phyloP scores from a whole-genome alignment of 306 rosid genomes.

The Prunus padus region DNA sequence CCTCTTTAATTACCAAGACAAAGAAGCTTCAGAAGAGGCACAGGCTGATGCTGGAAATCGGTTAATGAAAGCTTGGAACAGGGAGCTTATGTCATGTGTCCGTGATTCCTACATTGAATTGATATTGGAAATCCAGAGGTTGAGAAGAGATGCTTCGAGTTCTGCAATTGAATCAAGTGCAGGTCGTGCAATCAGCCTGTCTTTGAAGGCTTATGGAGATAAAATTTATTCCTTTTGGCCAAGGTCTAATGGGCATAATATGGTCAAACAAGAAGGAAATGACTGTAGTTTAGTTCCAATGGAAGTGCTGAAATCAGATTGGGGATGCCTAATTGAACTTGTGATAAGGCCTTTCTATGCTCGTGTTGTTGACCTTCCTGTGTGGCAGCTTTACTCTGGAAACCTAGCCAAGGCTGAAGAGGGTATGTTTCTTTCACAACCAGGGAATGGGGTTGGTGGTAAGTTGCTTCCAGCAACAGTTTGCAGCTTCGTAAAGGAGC shows the following conservation, averaged over 20 bases:
- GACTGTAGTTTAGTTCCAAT: constrained; percentile 36
- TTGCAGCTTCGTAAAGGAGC: constrained; percentile 96
- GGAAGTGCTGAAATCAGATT: constrained; percentile 61
- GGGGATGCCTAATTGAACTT: constrained; percentile 74
- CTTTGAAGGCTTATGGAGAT: constrained; percentile 80
- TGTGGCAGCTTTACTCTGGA: constrained; percentile 98
- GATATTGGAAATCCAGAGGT: constrained; percentile 75
- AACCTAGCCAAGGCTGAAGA: constrained; percentile 95
- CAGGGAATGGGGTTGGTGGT: constrained; percentile 76
- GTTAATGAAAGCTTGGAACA: constrained; percentile 90
- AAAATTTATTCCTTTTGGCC: constrained; percentile 91
- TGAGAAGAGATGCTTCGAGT: constrained; percentile 65
- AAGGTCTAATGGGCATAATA: constrained; percentile 40
- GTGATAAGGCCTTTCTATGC: constrained; percentile 87
- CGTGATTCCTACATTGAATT: constrained; percentile 88
- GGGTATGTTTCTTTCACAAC: constrained; percentile 99
- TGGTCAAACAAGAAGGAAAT: constrained; percentile 40
- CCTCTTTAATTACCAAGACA: constrained; percentile 82
- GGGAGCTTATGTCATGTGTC: constrained; percentile 91
- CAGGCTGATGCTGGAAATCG: constrained; percentile 72
- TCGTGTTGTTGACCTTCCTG: constrained; percentile 81
- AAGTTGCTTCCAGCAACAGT: constrained; percentile 90
- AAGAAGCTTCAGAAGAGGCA: constrained; percentile 47
- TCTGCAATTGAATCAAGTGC: constrained; percentile 59
- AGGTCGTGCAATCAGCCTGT: constrained; percentile 43